Conservation (phyloP, 2,329 filamentous ascomycete genomes). For the Aspergillus felis region DNA sequence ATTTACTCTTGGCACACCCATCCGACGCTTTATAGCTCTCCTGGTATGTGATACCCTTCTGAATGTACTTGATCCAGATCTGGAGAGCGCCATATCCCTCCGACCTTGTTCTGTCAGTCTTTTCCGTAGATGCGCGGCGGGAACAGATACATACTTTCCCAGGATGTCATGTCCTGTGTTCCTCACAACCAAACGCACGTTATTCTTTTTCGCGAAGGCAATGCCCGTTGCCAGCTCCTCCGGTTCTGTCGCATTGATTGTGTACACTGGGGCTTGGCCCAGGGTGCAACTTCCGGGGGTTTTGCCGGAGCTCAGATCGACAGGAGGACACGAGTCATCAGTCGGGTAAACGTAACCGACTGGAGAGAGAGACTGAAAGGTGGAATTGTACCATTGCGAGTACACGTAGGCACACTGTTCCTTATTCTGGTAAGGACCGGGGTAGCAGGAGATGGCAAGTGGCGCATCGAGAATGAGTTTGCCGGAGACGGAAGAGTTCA, state of each 20-base stretch:
- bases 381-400: conserved; percentile 22
- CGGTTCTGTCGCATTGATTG: conserved; percentile 25
- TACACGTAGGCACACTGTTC: conserved; percentile 21
- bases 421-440: conserved; percentile 21
- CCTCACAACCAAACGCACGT: conserved; percentile 48
- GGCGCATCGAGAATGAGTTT: conserved; percentile 31
- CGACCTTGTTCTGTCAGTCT: conserved; percentile 14
- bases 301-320: conserved; percentile 19
- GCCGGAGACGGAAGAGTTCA: conserved; percentile 33
- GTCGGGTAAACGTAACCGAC: conserved; percentile 26
- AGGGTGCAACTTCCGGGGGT: conserved; percentile 21
- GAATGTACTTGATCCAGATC: conserved; percentile 28
- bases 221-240: conserved; percentile 23
- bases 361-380: conserved; percentile 24
- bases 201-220: conserved; percentile 45
- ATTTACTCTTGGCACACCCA: conserved; percentile 30
- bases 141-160: conserved; percentile 7
- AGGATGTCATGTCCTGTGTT: conserved; percentile 39
- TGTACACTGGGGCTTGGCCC: conserved; percentile 24
- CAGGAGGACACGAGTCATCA: conserved; percentile 23
- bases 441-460: conserved; percentile 33
- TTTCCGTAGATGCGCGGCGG: not conserved
- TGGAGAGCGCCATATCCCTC: conserved; percentile 27
- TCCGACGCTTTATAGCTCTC: conserved; percentile 20
- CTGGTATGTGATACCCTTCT: conserved; percentile 26